These are phyloP conservation scores for Penicillium sp. DNA, from an alignment of 2,329 filamentous ascomycete genomes.

Conservation along the genomic window DNA sequence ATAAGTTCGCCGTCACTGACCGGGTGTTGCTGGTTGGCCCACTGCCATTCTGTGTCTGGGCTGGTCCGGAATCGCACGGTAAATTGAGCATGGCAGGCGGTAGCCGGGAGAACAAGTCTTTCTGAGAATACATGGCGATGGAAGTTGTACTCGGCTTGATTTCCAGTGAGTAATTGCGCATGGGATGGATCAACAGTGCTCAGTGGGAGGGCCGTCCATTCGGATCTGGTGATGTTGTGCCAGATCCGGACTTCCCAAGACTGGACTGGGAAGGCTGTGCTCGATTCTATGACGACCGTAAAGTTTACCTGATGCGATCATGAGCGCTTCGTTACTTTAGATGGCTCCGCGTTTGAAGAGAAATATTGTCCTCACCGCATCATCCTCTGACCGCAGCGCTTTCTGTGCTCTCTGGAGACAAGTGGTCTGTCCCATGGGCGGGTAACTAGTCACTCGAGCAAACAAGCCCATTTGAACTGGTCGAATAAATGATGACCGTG, in stretches of 20 bases:
- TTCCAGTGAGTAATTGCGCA: slow-evolving; percentile 28
- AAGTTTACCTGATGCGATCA: slow-evolving; percentile 51
- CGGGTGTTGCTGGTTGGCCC: slow-evolving; percentile 42
- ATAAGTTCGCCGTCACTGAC: slow-evolving; percentile 42
- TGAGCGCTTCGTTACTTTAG: background rate
- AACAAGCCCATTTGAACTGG: slow-evolving; percentile 48
- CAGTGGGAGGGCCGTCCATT: slow-evolving; percentile 57
- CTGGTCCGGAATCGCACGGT: slow-evolving; percentile 43
- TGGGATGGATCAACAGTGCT: slow-evolving; percentile 34
- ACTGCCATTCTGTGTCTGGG: slow-evolving; percentile 39
- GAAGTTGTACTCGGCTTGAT: slow-evolving; percentile 19
- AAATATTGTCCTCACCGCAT: slow-evolving; percentile 24
- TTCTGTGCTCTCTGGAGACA: slow-evolving; percentile 46
- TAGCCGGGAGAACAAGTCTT: slow-evolving; percentile 27
- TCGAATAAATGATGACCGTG: slow-evolving; percentile 31
- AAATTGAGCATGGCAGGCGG: slow-evolving; percentile 35
- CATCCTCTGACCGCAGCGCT: slow-evolving; percentile 15
- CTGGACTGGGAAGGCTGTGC: slow-evolving; percentile 50
- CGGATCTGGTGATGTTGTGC: slow-evolving; percentile 60
- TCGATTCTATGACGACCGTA: slow-evolving; percentile 65
- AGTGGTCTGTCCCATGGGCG: slow-evolving; percentile 72
- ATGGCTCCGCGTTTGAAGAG: background rate
- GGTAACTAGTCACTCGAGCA: slow-evolving; percentile 58
- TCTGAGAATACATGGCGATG: slow-evolving; percentile 35
- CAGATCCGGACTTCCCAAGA: slow-evolving; percentile 72